A percentile compares a stretch with the other conserved stretches of the same genome.
These are phyloP conservation scores for Closterium sp. DNA, from an alignment of 139 green algal species.

Conservation along the genomic window DNA sequence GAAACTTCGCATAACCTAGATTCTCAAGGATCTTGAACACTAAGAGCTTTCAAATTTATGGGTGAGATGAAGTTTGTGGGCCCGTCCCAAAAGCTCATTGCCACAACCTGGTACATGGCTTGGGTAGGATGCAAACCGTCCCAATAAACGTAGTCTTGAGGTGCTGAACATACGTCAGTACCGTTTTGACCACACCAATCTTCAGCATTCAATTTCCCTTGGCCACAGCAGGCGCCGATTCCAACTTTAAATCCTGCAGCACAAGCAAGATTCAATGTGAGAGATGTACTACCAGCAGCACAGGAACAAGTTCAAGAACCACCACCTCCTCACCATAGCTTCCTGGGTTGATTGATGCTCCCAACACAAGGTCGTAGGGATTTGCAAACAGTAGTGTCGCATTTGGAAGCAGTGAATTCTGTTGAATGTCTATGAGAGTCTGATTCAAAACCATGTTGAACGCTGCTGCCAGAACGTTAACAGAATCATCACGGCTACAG, in stretches of 20 bases:
- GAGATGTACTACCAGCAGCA: neutral
- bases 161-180: neutral
- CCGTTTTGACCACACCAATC: neutral
- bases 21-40: neutral
- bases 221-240: neutral
- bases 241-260: neutral
- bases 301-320: neutral
- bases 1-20: neutral
- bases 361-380: neutral
- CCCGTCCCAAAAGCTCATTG: neutral
- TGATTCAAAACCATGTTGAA: constrained; percentile 11
- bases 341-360: neutral
- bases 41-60: neutral
- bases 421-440: neutral
- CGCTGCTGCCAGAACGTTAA: neutral
- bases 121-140: neutral
- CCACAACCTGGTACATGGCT: neutral
- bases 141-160: neutral
- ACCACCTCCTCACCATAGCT: neutral
- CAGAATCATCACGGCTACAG: neutral
- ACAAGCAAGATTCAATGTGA: neutral
- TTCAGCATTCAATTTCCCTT: neutral
- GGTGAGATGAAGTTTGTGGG: neutral
- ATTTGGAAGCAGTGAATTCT: neutral
- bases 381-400: neutral